Base-by-base conservation (phyloP, 1,284 basidiomycete species). In the Paramarasmius palmivorus region DNA sequence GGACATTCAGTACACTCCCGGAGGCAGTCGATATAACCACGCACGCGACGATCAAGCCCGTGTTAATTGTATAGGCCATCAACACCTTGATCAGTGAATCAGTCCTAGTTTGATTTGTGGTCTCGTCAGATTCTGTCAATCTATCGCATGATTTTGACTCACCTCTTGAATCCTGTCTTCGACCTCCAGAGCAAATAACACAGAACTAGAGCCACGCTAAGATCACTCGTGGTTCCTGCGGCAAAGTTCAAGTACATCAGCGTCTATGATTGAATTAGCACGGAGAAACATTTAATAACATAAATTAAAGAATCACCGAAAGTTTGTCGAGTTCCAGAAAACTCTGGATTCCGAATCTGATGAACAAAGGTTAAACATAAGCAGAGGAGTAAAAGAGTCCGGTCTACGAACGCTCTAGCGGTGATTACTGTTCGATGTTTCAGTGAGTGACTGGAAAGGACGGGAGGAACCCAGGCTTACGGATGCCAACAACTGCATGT, bases 41-140 rank as follows among this genome's bases (percentile, higher is more conserved):
- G 47, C 60, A 82, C 81, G 77, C 76, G 26, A 82, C 81, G 36
- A 83, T 70, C 52, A 74, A 52, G 52, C 79, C 78, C 0, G 78
- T 80, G 52, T 78, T 77, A 41, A 79, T 68, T 1, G 73, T 70
- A 52, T 79, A 81, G 36, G 68, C 50, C 65, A 80, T 73, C 4
- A 81, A 68, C 1, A 65, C 61, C 14, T 67, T 68, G 49, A 80
- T 70, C 7, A 81, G 56, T 2, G 70, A 69, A 52, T 81, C 72
- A 15, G 78, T 78, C 55, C 79, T 79, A 56, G 49, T 22, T 32
- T 44, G 17, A 29, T 36, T 36, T 32, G 6, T 12, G 29, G 12
- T 32, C 29, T 6, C 29, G 12, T 32, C 29, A 32, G 29, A 6
- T 32, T 32, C 12, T 32, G 6, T 41, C 20, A 49, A 12, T 25